These are phyloP conservation scores for Davidsoniella virescens DNA, from an alignment of 2,329 filamentous ascomycete species.

Conservation along the genomic window DNA sequence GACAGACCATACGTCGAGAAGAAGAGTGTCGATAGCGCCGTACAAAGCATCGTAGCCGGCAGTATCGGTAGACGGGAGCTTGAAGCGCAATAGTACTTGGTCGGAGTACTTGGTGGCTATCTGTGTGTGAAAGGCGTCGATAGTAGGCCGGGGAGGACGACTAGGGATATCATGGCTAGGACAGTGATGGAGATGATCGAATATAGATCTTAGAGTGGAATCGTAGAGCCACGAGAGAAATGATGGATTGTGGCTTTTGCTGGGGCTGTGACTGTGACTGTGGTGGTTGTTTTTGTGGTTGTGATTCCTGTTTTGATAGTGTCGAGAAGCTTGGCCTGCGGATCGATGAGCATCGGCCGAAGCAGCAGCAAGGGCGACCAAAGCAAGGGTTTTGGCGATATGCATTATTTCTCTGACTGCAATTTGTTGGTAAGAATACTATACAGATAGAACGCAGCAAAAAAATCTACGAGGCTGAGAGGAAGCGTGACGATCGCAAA, in stretches of 20 bases:
- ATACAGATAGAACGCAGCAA: too few species aligned
- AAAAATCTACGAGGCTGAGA: too few species aligned
- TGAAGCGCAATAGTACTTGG: conserved; percentile 83
- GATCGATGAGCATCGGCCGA: background rate
- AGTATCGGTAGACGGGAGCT: conserved; percentile 40
- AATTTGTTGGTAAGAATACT: too few species aligned
- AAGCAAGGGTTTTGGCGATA: background rate
- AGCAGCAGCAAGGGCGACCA: background rate
- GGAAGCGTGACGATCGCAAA: too few species aligned
- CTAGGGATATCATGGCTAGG: background rate
- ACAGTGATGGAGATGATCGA: background rate
- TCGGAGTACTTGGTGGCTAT: conserved; percentile 41
- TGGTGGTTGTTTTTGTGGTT: too few species aligned
- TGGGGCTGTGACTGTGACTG: too few species aligned
- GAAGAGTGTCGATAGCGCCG: conserved; percentile 57
- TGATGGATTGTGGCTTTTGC: background rate
- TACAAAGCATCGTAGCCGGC: conserved; percentile 55
- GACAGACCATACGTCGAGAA: conserved; percentile 84
- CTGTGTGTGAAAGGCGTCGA: background rate
- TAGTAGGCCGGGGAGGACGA: background rate
- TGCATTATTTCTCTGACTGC: background rate
- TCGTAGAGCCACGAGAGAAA: background rate
- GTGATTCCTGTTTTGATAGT: too few species aligned
- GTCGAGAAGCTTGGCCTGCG: background rate
- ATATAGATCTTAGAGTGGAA: background rate